phyloP scores from a whole-genome alignment of 2,329 filamentous ascomycete species.

The Bimuria novae-zelandiae region DNA sequence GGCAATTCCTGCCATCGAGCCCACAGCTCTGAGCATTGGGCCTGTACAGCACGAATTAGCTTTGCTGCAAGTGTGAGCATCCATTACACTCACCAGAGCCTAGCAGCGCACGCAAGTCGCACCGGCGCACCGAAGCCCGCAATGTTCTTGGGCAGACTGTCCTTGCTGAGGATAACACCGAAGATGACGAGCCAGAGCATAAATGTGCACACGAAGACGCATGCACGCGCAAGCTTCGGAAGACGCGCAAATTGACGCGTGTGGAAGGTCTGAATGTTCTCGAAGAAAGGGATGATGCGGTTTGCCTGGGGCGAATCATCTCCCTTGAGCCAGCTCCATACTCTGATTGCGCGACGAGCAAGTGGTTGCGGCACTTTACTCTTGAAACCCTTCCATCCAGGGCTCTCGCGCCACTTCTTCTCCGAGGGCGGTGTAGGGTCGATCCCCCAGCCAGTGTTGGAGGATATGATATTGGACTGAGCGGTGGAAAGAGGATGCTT shows the following conservation, averaged over 20 bases:
- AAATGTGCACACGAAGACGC: constrained; percentile 62
- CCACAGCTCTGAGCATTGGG: constrained; percentile 49
- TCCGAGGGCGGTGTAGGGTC: constrained; percentile 10
- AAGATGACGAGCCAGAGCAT: constrained; percentile 71
- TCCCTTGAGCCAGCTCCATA: constrained; percentile 51
- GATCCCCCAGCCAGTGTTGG: background rate
- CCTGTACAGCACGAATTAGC: constrained; percentile 30
- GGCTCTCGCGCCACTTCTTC: constrained; percentile 7
- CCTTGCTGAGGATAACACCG: constrained; percentile 67
- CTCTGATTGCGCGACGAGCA: constrained; percentile 21
- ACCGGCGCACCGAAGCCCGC: constrained; percentile 70
- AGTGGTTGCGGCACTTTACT: constrained; percentile 23
- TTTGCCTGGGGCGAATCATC: constrained; percentile 50
- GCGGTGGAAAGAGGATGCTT: background rate
- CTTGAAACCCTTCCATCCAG: constrained; percentile 15
- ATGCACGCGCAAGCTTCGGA: constrained; percentile 60
- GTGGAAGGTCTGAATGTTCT: constrained; percentile 68
- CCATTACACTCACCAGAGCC: constrained; percentile 63
- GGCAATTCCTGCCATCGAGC: constrained; percentile 59
- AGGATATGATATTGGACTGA: background rate
- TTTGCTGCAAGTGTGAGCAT: background rate
- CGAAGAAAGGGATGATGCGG: constrained; percentile 60
- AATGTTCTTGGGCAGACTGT: constrained; percentile 62
- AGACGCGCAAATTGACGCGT: constrained; percentile 63
- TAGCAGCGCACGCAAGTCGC: constrained; percentile 67